These are phyloP conservation scores for Endotrypanum monterogeii DNA, from an alignment of 208 protist genomes.

Conservation along the genomic window DNA sequence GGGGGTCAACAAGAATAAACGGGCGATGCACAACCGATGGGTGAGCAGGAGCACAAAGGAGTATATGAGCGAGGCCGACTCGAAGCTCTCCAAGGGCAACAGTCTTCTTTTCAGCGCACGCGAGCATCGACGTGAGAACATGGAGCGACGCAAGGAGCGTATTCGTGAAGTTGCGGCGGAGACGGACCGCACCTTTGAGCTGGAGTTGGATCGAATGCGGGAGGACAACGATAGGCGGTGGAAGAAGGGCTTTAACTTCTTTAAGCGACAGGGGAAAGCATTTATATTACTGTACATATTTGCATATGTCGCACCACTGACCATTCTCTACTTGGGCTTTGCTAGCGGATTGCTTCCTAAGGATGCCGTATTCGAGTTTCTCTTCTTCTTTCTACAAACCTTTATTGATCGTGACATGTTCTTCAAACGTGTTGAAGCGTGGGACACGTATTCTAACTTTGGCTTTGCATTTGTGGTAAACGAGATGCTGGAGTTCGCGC, in stretches of 20 bases:
- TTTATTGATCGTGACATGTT: conserved; percentile 78
- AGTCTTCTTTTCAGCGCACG: conserved; percentile 28
- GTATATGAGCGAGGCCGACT: conserved; percentile 78
- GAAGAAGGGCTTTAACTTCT: conserved; percentile 70
- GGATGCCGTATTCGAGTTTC: conserved; percentile 71
- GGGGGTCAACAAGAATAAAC: conserved; percentile 73
- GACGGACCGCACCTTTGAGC: conserved; percentile 61
- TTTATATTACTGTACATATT: conserved; percentile 68
- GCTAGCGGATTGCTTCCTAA: conserved; percentile 67
- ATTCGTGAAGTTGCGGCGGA: conserved; percentile 41
- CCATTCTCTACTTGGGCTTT: conserved; percentile 74
- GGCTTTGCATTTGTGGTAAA: conserved; percentile 92
- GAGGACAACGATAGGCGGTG: conserved; percentile 59
- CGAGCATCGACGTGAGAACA: conserved; percentile 28
- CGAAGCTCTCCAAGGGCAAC: conserved; percentile 31
- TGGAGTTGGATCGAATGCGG: conserved; percentile 75
- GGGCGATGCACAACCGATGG: conserved; percentile 46
- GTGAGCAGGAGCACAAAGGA: conserved; percentile 89
- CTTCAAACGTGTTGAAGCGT: conserved; percentile 74
- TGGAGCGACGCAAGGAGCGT: conserved; percentile 19
- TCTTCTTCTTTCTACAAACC: conserved; percentile 58
- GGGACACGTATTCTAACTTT: conserved; percentile 84
- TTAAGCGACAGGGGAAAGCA: conserved; percentile 77
- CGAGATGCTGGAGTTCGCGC: conserved; percentile 77
- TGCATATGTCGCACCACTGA: conserved; percentile 60